A percentile compares a stretch with the other conserved stretches of the same genome.
Conservation (phyloP, 129 eudicot genomes). For the Kitagawia praeruptora region DNA sequence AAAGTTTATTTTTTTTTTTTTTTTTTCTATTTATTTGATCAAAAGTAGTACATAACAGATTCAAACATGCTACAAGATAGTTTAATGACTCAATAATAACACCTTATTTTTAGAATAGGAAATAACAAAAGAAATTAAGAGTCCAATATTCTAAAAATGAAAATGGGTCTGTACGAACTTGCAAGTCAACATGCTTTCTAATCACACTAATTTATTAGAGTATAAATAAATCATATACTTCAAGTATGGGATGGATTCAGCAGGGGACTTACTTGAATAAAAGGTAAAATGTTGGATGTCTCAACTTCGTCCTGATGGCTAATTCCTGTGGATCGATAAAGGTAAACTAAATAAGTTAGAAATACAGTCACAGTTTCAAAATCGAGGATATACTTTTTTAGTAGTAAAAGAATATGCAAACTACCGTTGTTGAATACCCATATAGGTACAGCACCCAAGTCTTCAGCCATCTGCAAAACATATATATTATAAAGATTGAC, state of each 20-base stretch:
- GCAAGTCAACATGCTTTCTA: neutral
- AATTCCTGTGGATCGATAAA: constrained; percentile 42
- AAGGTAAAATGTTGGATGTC: constrained; percentile 48
- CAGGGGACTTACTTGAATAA: constrained; percentile 52
- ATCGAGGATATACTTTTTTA: no score
- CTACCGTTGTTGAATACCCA: constrained; percentile 96
- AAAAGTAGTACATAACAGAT: neutral
- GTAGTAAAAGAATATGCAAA: neutral
- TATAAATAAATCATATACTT: neutral
- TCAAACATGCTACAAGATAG: neutral
- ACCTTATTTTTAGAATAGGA: neutral
- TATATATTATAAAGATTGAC: neutral
- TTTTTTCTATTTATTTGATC: neutral
- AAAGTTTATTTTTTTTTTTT: neutral
- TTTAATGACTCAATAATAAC: neutral
- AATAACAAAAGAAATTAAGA: neutral
- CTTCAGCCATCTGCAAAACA: constrained; percentile 76
- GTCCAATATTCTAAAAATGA: neutral
- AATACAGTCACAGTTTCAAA: neutral
- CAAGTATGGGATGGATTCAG: neutral
- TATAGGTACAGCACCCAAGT: constrained; percentile 76
- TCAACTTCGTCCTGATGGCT: constrained; percentile 64
- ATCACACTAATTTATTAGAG: neutral
- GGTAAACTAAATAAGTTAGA: neutral
- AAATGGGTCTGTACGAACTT: neutral